Evolutionary conservation across 805 yeast genomes (phyloP), one percentile per base, ranked within the genome.

Genomic region (Ogataea ramenticola): DNA sequence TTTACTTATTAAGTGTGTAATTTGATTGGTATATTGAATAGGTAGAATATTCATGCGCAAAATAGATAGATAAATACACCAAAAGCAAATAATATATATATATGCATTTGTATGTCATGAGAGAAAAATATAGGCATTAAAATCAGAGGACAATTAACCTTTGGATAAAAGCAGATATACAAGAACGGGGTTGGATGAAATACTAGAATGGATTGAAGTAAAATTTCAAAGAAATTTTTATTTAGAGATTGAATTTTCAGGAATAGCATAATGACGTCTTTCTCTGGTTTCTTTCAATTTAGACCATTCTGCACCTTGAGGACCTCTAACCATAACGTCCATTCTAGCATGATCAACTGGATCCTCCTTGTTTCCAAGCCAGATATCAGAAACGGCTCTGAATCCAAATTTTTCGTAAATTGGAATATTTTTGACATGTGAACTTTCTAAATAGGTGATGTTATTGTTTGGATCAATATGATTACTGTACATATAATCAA

Each of bases 331-430:
- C 70, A 65, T 65, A 27, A 64, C 60, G 46, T 65, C 70, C 68
- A 65, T 62, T 39, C 68, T 53, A 8, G 65, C 67, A n/a, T 49
- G 48, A 46, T 61, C 66, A 15, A 24, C 48, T 26, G 53, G 46
- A 44, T 55, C 53, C 32, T 60, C 46, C 38, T 48, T 49, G 41
- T 64, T 65, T 11, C 66, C 65, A 17, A 75, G 61, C 55, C 70
- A 58, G 32, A 75, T 75, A 50, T 75, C 77, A 46, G 70, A 68
- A 41, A 70, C 74, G 22, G 70, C 68, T 32, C 66, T 61, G 51
- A 75, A 75, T 6, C 77, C 80, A 57, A 75, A 77, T 49, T 59
- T 66, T 43, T 69, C 68, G 55, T 77, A 77, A 43, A 77, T 75
- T 7, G 81, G 81, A 31, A 76, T 65, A 49, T 77, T 77, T 15